Evolutionary conservation across 768 basidiomycete genomes (phyloP), one percentile per base, ranked within the genome.

Genomic region (Calocybe cyanea): DNA sequence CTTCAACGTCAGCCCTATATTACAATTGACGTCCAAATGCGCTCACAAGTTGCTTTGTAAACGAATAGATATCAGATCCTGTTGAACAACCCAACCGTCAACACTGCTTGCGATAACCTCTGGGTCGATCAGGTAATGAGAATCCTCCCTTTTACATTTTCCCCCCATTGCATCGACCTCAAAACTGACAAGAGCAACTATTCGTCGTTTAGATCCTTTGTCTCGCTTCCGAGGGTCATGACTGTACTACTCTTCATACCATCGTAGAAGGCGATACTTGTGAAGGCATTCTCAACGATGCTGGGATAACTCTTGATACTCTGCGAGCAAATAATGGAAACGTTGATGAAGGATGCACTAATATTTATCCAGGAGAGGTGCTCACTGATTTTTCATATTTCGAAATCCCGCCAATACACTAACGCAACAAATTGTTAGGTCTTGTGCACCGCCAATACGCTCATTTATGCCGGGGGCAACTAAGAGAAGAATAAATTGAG

Each of bases 301-400:
- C 72, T 46, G 67, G 65, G 21, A 75, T 83, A 48, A 55, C 71
- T 38, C 49, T 68, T 51, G 67, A 53, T 31, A 74, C 73, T 15
- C 65, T 88, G 18, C 58, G 69, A 49, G 56, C 67, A 23, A 85
- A 87, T 68, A 87, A 87, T 66, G 83, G 79, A 2, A 82, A 86
- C 56, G 59, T 87, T 45, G 64, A 80, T 60, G 45, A 51, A 7
- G 54, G 25, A 5, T 83, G 81, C 64, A 60, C 59, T 25, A 82
- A 82, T 64, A 70, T 85, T 41, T 78, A 78, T 62, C 60, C 73
- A 45, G 73, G 68, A 39, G 81, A 85, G 73, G 84, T 85, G 40
- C 39, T 24, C 23, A 31, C 19, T 10, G 1, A 7, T 13, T 21
- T 21, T 13, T 4, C n/a, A 24, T 10, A 11, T 24, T 31, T n/a